A percentile compares a stretch with the other conserved stretches of the same genome.
These are phyloP conservation scores for Xylaria grammica DNA, from an alignment of 495 filamentous ascomycete species.

Conservation along the genomic window DNA sequence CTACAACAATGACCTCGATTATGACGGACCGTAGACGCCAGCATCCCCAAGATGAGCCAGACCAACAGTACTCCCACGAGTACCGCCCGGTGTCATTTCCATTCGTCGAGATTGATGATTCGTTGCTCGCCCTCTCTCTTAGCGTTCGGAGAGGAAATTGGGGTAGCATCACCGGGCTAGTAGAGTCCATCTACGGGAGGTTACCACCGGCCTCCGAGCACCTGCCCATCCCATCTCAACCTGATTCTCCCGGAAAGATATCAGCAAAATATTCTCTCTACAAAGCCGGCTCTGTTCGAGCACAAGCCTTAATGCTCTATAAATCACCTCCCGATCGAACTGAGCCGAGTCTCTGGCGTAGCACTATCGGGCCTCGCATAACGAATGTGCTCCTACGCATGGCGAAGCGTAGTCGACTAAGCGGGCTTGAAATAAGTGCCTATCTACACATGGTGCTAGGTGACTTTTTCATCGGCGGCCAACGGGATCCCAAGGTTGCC, in stretches of 20 bases:
- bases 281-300: background rate
- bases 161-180: background rate
- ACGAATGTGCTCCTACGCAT: constrained; percentile 8
- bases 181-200: background rate
- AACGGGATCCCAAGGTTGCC: background rate
- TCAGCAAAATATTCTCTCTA: background rate
- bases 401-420: background rate
- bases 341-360: background rate
- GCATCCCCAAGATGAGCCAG: no score
- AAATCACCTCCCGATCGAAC: background rate
- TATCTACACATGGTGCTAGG: constrained; percentile 10
- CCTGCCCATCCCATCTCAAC: background rate
- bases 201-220: background rate
- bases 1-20: no score
- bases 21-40: no score
- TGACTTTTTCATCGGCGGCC: background rate
- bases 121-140: background rate
- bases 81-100: no score
- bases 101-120: background rate
- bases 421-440: background rate
- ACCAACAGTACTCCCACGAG: no score
- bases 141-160: constrained; percentile 4
- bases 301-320: background rate
- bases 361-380: constrained; percentile 5
- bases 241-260: background rate